These are phyloP conservation scores for Hysterangium stoloniferum DNA, from an alignment of 768 basidiomycete species.

Conservation along the genomic window DNA sequence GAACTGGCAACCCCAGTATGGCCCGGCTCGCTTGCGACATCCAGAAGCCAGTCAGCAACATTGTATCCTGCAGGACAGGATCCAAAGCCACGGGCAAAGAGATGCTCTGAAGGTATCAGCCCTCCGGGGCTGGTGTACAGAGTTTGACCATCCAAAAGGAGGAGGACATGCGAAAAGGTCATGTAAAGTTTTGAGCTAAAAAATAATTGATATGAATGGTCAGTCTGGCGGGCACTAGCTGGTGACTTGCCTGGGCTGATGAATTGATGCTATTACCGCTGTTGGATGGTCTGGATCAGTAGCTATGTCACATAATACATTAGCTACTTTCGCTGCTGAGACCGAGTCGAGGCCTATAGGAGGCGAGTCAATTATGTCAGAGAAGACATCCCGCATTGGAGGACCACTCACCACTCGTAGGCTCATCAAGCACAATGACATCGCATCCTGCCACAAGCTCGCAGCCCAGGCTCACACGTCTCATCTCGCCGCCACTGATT, in stretches of 20 bases:
- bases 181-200: slow-evolving; percentile 74
- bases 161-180: slow-evolving; percentile 72
- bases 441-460: slow-evolving; percentile 84
- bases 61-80: slow-evolving; percentile 79
- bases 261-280: slow-evolving; percentile 79
- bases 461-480: slow-evolving; percentile 83
- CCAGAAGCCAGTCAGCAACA: slow-evolving; percentile 86
- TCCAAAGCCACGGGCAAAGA: slow-evolving; percentile 37
- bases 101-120: slow-evolving; percentile 60
- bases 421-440: slow-evolving; percentile 82
- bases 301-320: slow-evolving; percentile 68
- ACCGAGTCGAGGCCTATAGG: slow-evolving; percentile 72
- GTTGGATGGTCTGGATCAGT: slow-evolving; percentile 61
- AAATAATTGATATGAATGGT: neutral
- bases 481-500: slow-evolving; percentile 88
- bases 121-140: slow-evolving; percentile 76
- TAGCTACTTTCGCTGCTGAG: slow-evolving; percentile 74
- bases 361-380: neutral
- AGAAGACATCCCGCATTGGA: neutral
- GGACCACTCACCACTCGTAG: slow-evolving; percentile 45
- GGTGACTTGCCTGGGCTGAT: slow-evolving; percentile 67
- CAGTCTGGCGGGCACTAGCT: slow-evolving; percentile 4
- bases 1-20: neutral
- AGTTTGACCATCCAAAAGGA: slow-evolving; percentile 69
- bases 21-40: slow-evolving; percentile 64